Percentiles rank a stretch among this genome's conserved stretches.
These are phyloP conservation scores for Cadophora gregata DNA, from an alignment of 2,329 filamentous ascomycete genomes.

Conservation along the genomic window DNA sequence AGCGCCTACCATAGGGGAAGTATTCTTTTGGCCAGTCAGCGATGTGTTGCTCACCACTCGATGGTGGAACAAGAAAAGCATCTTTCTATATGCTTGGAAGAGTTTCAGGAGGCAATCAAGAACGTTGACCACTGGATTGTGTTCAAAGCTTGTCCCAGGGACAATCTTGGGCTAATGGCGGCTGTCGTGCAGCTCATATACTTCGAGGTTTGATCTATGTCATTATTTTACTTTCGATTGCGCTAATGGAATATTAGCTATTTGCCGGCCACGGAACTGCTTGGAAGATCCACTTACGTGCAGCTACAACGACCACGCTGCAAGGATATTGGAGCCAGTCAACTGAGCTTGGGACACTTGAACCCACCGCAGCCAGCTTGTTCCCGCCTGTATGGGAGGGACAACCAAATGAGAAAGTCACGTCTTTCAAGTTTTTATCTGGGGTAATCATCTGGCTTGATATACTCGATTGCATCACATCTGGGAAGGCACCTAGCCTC, in stretches of 20 bases:
- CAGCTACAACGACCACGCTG: conserved; percentile 33
- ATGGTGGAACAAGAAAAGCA: conserved; percentile 40
- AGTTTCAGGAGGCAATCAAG: conserved; percentile 50
- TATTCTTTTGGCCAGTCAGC: conserved; percentile 7
- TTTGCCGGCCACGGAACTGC: conserved; percentile 48
- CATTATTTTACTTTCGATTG: neutral
- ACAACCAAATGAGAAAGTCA: conserved; percentile 49
- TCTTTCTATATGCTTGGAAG: conserved; percentile 45
- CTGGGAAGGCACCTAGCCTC: conserved; percentile 46
- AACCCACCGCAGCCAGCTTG: neutral
- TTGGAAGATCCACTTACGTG: conserved; percentile 39
- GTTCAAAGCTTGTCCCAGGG: conserved; percentile 26
- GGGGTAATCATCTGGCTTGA: conserved; percentile 56
- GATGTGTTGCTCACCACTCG: conserved; percentile 18
- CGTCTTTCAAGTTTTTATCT: conserved; percentile 53
- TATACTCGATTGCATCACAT: conserved; percentile 54
- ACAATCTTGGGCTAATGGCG: conserved; percentile 50
- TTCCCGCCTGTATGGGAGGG: neutral
- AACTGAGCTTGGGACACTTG: neutral
- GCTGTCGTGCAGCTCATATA: conserved; percentile 59
- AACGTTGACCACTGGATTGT: conserved; percentile 35
- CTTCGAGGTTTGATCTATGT: conserved; percentile 52
- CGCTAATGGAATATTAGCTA: conserved; percentile 50
- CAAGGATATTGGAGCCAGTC: conserved; percentile 20
- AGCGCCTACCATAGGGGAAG: conserved; percentile 54